Percentiles rank a stretch among this genome's conserved stretches.
phyloP scores from a whole-genome alignment of 768 basidiomycete species.

The Fomitopsis serialis region DNA sequence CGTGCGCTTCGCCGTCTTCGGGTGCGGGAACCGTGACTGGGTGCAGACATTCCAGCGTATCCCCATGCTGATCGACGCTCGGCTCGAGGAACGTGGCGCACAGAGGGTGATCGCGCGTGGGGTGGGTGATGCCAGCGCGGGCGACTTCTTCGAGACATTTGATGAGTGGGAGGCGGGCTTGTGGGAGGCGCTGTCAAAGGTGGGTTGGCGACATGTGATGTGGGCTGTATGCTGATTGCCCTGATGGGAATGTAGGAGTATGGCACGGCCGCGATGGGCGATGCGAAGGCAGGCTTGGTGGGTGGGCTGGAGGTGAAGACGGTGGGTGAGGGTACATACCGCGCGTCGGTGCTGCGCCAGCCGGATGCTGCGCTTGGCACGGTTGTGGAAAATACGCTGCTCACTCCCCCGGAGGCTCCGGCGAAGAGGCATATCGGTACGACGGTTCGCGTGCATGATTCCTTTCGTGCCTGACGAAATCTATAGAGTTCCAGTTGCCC shows the following conservation, averaged over 20 bases:
- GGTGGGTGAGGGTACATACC: constrained; percentile 26
- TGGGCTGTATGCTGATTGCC: not conserved
- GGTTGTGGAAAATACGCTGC: constrained; percentile 33
- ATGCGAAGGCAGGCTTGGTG: not conserved
- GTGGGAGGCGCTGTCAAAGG: constrained; percentile 32
- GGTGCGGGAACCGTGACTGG: constrained; percentile 48
- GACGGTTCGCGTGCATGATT: not conserved
- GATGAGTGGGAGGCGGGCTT: constrained; percentile 37
- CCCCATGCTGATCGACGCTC: constrained; percentile 34
- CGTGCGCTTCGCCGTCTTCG: constrained; percentile 41
- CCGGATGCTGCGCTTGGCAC: constrained; percentile 32
- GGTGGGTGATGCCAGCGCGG: constrained; percentile 36
- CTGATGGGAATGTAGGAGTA: constrained; percentile 25
- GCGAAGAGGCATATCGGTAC: constrained; percentile 39
- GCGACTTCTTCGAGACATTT: constrained; percentile 39
- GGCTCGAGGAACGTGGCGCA: constrained; percentile 30
- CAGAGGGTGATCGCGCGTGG: constrained; percentile 32
- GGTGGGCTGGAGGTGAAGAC: constrained; percentile 25
- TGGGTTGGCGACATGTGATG: constrained; percentile 4
- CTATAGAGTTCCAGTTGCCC: constrained; percentile 35
- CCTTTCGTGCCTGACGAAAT: not conserved
- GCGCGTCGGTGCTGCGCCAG: constrained; percentile 32
- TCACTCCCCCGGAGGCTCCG: constrained; percentile 33
- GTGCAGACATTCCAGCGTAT: constrained; percentile 41
- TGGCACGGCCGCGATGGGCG: constrained; percentile 1